A percentile compares a stretch with the other conserved stretches of the same genome.
These are phyloP conservation scores for Benincasa hispida DNA, from an alignment of 306 rosid species.

Conservation along the genomic window DNA sequence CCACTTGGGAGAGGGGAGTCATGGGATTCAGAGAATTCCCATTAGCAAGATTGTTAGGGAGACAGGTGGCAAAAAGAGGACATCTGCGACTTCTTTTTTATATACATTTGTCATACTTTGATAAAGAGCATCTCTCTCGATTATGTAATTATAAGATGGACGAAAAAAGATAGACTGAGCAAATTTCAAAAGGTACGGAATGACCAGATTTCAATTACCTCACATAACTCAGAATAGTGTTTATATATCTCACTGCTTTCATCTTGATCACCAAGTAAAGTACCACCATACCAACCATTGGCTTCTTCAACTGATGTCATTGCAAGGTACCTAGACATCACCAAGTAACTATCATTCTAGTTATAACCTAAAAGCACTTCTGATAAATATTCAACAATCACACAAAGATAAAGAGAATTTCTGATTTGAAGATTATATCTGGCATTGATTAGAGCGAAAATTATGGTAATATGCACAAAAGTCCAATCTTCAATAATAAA, in stretches of 20 bases:
- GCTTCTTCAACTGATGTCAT: constrained; percentile 61
- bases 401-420: neutral
- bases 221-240: constrained; percentile 76
- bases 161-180: neutral
- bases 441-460: neutral
- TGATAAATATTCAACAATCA: neutral
- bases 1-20: neutral
- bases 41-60: neutral
- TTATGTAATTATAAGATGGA: neutral
- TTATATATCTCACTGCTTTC: constrained; percentile 73
- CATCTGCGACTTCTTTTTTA: neutral
- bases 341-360: neutral
- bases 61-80: neutral
- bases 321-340: constrained; percentile 51
- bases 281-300: constrained; percentile 88
- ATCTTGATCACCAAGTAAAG: constrained; percentile 72
- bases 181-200: neutral
- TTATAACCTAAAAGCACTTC: neutral
- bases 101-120: neutral
- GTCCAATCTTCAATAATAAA: neutral
- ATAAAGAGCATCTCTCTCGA: neutral
- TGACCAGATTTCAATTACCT: constrained; percentile 32
- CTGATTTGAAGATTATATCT: neutral
- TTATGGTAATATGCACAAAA: neutral
- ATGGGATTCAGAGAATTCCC: neutral